Conservation (phyloP, 1,284 basidiomycete species). For the Stygiomarasmius scandens region DNA sequence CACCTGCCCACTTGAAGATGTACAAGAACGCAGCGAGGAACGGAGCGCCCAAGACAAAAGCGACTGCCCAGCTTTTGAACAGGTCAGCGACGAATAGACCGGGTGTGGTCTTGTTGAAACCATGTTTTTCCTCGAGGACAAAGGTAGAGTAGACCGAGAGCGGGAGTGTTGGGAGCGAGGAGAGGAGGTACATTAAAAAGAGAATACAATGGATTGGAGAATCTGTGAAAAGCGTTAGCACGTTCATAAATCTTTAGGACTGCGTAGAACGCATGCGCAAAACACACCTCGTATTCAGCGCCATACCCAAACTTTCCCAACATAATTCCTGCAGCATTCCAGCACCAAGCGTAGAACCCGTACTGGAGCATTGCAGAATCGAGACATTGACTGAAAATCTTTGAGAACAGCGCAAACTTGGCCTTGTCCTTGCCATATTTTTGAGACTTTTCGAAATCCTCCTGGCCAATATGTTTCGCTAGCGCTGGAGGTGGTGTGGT, state of each 20-base stretch:
- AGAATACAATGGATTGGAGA: conserved; percentile 81
- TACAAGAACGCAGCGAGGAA: conserved; percentile 87
- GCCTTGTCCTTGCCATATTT: conserved; percentile 92
- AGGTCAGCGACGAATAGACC: conserved; percentile 77
- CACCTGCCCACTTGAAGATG: conserved; percentile 93
- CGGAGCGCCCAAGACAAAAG: conserved; percentile 81
- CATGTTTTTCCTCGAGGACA: conserved; percentile 92
- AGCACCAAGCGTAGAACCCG: conserved; percentile 82
- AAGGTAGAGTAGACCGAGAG: conserved; percentile 87
- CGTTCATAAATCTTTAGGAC: background rate
- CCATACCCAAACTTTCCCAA: conserved; percentile 62
- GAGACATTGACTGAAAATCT: conserved; percentile 72
- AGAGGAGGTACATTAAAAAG: conserved; percentile 69
- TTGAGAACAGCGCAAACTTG: conserved; percentile 77
- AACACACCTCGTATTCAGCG: conserved; percentile 64
- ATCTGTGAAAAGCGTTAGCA: conserved; percentile 49
- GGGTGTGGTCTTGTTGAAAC: conserved; percentile 94
- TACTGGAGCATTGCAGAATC: conserved; percentile 75
- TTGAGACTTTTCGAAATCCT: conserved; percentile 89
- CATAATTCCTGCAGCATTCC: conserved; percentile 62
- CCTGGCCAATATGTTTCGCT: conserved; percentile 68
- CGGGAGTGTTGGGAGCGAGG: conserved; percentile 73
- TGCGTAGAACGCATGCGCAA: background rate
- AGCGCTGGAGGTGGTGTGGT: conserved; percentile 78
- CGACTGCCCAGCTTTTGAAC: conserved; percentile 79